These are phyloP conservation scores for Solanum chacoense DNA, from an alignment of 305 asterid genomes.

Conservation along the genomic window DNA sequence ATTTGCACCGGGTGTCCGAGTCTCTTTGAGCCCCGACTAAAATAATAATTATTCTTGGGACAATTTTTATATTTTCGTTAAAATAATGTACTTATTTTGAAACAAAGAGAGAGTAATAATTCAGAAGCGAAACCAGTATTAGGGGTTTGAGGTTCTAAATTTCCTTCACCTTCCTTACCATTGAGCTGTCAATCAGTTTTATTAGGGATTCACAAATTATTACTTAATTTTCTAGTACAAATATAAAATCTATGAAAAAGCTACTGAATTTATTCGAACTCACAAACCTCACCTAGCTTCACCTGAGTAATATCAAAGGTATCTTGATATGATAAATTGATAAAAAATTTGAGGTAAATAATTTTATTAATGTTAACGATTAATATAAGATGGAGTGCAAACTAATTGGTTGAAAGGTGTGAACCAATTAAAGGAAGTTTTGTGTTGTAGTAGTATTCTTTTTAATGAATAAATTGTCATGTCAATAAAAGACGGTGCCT, in stretches of 20 bases:
- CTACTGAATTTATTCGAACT: accelerated
- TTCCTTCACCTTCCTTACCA: accelerated
- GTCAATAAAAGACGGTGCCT: constrained; percentile 10
- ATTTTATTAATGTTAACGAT: neutral
- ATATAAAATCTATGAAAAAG: accelerated
- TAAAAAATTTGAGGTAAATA: neutral
- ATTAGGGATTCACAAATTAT: accelerated
- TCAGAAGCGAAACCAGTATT: accelerated
- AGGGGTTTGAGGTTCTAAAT: neutral
- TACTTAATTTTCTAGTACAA: no score
- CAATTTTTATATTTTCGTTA: neutral
- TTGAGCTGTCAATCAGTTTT: neutral
- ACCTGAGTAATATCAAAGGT: neutral
- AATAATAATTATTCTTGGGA: neutral
- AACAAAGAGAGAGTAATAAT: neutral
- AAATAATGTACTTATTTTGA: no score
- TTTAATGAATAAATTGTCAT: neutral
- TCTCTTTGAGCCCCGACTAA: no score
- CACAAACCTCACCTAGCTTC: neutral
- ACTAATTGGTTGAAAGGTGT: neutral
- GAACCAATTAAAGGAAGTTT: neutral
- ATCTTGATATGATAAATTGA: neutral
- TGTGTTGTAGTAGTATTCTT: neutral
- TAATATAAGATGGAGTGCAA: neutral
- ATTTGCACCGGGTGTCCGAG: no score